Conservation (phyloP, 2,329 filamentous ascomycete species). For the Colletotrichum abscissum region DNA sequence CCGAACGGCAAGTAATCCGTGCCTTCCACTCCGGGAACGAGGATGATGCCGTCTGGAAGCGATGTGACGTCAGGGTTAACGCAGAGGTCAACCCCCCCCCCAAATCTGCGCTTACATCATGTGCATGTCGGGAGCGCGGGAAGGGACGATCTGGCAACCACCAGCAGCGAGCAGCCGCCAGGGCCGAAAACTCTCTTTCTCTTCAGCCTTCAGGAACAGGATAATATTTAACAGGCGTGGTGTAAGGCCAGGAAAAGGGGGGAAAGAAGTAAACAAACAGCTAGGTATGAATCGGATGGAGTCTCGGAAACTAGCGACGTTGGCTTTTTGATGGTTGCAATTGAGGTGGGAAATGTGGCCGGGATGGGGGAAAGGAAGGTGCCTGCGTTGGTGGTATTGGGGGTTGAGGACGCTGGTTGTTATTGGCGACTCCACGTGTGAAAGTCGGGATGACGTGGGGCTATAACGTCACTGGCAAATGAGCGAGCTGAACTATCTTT, state of each 20-base stretch:
- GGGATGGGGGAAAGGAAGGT: background rate
- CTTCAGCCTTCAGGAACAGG: conserved; percentile 1
- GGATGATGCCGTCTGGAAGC: background rate
- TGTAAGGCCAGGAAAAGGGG: background rate
- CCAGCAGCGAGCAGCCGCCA: background rate
- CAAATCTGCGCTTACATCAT: conserved; percentile 5
- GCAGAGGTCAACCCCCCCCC: background rate
- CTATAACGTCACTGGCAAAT: conserved; percentile 30
- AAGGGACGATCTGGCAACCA: conserved; percentile 16
- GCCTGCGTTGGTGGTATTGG: background rate
- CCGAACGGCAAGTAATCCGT: background rate
- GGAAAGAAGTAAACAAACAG: background rate
- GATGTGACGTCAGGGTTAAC: conserved; percentile 17
- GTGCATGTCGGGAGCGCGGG: conserved; percentile 8
- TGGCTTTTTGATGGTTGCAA: background rate
- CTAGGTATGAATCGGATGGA: background rate
- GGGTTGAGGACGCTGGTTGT: background rate
- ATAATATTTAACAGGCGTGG: background rate
- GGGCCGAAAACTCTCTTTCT: background rate
- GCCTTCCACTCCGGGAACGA: background rate
- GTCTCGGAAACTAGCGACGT: background rate
- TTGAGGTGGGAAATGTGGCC: background rate
- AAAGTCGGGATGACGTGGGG: conserved; percentile 31
- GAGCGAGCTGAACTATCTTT: conserved; percentile 3
- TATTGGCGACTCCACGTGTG: conserved; percentile 30